These are phyloP conservation scores for Rhodomyrtus tomentosa DNA, from an alignment of 345 rosid species.

Conservation along the genomic window DNA sequence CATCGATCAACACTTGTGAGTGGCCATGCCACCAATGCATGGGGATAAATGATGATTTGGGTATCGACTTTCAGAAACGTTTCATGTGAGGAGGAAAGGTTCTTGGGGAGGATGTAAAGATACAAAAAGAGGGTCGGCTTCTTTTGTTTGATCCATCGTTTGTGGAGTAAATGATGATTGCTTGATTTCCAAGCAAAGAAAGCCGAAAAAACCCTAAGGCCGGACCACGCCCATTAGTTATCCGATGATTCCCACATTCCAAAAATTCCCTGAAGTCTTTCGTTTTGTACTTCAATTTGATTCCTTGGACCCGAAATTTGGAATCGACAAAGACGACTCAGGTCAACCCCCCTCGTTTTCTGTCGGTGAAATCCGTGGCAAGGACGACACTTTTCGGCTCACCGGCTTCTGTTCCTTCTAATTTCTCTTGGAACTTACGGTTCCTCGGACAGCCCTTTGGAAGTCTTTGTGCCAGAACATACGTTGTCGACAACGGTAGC, in stretches of 20 bases:
- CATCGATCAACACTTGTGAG: neutral
- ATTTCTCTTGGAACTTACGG: neutral
- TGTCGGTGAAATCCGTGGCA: neutral
- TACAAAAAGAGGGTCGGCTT: conserved; percentile 22
- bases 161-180: neutral
- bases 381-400: neutral
- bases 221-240: conserved; percentile 3
- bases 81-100: neutral
- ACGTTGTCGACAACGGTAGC: neutral
- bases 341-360: neutral
- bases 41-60: neutral
- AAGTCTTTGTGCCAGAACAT: neutral
- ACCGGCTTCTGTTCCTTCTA: neutral
- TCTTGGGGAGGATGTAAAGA: neutral
- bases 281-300: neutral
- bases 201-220: neutral
- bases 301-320: neutral
- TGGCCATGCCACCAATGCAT: neutral
- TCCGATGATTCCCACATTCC: neutral
- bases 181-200: conserved; percentile 1
- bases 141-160: conserved; percentile 27
- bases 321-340: neutral
- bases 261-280: neutral
- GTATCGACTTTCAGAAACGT: neutral
- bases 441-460: neutral